Conservation (phyloP, 1,284 basidiomycete genomes). For the Chiua sp. region DNA sequence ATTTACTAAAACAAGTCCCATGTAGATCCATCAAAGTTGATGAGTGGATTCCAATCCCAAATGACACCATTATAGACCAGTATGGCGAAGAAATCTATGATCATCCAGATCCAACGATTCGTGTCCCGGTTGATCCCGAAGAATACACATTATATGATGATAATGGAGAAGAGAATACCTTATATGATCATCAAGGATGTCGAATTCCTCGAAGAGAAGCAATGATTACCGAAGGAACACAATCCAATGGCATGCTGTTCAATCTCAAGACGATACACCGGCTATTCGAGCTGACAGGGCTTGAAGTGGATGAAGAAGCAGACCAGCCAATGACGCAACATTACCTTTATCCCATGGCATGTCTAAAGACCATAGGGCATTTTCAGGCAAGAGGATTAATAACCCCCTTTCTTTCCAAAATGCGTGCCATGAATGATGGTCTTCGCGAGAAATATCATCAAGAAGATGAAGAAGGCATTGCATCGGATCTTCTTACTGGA, state of each 20-base stretch:
- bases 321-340: not conserved
- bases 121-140: not conserved
- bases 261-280: not conserved
- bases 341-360: slow-evolving; percentile 9
- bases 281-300: not conserved
- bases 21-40: not conserved
- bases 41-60: not conserved
- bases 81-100: not conserved
- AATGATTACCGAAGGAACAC: not conserved
- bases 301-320: not conserved
- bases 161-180: not conserved
- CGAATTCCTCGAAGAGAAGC: slow-evolving; percentile 1
- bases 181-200: not conserved
- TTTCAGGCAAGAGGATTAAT: slow-evolving; percentile 7
- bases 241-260: slow-evolving; percentile 4
- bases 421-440: not conserved
- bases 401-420: not conserved
- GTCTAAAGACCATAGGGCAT: not conserved
- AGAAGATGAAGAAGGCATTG: not conserved
- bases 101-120: not conserved
- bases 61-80: not conserved
- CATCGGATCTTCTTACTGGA: too few relatives aligned
- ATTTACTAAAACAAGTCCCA: not conserved
- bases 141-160: not conserved
- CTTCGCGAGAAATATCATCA: not conserved